Conservation (phyloP, 345 rosid genomes). For the Dipteronia sinensis region DNA sequence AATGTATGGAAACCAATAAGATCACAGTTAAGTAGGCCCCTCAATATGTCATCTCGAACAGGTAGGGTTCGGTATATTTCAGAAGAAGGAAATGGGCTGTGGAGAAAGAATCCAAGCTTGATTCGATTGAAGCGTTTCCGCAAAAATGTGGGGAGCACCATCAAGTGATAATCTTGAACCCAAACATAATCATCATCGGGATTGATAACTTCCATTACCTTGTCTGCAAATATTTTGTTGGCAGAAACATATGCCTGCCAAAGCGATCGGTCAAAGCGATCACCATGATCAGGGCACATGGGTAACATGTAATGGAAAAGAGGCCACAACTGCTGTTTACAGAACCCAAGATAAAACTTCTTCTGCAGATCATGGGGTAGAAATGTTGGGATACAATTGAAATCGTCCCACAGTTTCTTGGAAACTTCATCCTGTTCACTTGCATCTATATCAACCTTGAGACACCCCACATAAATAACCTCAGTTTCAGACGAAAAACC, state of each 20-base stretch:
- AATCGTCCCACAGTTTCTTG: conserved; percentile 56
- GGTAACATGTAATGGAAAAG: conserved; percentile 89
- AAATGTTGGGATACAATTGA: conserved; percentile 76
- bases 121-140: conserved; percentile 66
- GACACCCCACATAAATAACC: conserved; percentile 69
- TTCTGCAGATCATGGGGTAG: conserved; percentile 61
- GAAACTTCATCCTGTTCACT: conserved; percentile 75
- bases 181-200: conserved; percentile 81
- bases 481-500: conserved; percentile 64
- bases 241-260: conserved; percentile 88
- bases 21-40: conserved; percentile 75
- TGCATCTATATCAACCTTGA: conserved; percentile 55
- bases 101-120: conserved; percentile 83
- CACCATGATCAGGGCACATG: conserved; percentile 77
- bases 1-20: conserved; percentile 82
- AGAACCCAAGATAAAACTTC: conserved; percentile 71
- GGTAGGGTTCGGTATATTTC: conserved; percentile 78
- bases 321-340: conserved; percentile 82
- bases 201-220: conserved; percentile 79
- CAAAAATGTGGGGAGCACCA: conserved; percentile 84
- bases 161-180: conserved; percentile 81
- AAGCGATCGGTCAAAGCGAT: conserved; percentile 66
- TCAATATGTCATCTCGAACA: conserved; percentile 67
- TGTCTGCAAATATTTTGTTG: conserved; percentile 75
- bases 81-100: conserved; percentile 81